These are phyloP conservation scores for Emergomyces africanus DNA, from an alignment of 2,329 filamentous ascomycete species.

Conservation along the genomic window DNA sequence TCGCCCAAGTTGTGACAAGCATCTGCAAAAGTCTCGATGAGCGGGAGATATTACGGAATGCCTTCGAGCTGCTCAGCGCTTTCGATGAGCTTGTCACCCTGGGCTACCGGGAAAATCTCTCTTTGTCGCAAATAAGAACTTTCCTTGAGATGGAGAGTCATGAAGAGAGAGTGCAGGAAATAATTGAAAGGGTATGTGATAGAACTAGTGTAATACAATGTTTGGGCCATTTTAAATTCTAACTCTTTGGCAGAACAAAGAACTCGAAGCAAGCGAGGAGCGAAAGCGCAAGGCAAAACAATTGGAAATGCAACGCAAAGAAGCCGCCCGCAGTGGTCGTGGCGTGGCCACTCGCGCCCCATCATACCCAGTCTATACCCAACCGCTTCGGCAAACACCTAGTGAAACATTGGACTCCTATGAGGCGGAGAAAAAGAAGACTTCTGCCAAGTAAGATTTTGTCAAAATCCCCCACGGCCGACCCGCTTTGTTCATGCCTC, in stretches of 20 bases:
- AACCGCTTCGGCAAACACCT: constrained; percentile 59
- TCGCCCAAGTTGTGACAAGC: constrained; percentile 92
- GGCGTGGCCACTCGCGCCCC: constrained; percentile 55
- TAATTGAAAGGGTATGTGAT: constrained; percentile 66
- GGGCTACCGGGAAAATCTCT: constrained; percentile 92
- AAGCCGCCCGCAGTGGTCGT: constrained; percentile 67
- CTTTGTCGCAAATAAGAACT: constrained; percentile 94
- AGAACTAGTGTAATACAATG: constrained; percentile 12
- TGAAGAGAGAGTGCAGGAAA: constrained; percentile 97
- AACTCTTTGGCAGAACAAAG: constrained; percentile 64
- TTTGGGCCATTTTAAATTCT: constrained; percentile 14
- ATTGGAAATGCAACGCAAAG: constrained; percentile 96
- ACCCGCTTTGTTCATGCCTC: not conserved
- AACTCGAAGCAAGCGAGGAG: constrained; percentile 94
- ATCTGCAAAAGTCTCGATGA: constrained; percentile 95
- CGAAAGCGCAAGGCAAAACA: constrained; percentile 98
- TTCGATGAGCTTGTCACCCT: constrained; percentile 96
- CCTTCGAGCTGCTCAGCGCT: constrained; percentile 88
- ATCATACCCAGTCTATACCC: constrained; percentile 78
- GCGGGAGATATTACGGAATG: constrained; percentile 85
- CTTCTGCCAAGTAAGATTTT: constrained; percentile 56
- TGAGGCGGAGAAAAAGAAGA: constrained; percentile 94
- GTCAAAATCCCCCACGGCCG: not conserved
- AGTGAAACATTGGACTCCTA: constrained; percentile 85
- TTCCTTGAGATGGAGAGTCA: constrained; percentile 99